Conservation (phyloP, 2,329 filamentous ascomycete genomes). For the Cercospora sojina region DNA sequence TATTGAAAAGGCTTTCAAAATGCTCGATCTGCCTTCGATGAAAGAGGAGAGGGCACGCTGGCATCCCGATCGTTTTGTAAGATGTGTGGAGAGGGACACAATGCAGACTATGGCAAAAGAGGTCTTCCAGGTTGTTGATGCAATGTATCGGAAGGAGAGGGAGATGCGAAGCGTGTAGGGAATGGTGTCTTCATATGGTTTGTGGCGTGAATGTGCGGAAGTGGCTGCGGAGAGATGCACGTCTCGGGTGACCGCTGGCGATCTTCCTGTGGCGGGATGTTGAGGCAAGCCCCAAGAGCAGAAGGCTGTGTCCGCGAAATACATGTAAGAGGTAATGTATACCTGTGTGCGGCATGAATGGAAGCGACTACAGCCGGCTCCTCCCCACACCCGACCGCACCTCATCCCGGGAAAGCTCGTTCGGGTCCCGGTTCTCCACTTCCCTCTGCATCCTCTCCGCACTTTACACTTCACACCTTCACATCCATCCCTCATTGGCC, state of each 20-base stretch:
- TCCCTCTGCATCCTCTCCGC: not conserved
- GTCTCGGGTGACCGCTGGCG: not conserved
- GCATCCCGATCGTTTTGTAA: constrained; percentile 16
- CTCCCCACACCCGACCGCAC: not conserved
- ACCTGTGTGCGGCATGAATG: not conserved
- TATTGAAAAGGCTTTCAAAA: constrained; percentile 11
- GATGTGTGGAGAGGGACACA: constrained; percentile 2
- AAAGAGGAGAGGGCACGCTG: constrained; percentile 15
- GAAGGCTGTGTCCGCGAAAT: not conserved
- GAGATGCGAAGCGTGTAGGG: not conserved
- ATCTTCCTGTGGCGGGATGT: not conserved
- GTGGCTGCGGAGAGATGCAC: not conserved
- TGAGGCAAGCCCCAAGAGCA: not conserved
- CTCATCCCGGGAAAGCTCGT: not conserved
- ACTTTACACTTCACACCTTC: not conserved
- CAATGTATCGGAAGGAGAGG: constrained; percentile 10
- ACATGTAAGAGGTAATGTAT: not conserved
- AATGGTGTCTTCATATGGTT: not conserved
- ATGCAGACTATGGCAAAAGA: constrained; percentile 21
- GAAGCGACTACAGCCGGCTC: not conserved
- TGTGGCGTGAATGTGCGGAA: not conserved
- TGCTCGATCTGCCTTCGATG: not conserved
- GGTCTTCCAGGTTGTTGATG: constrained; percentile 22
- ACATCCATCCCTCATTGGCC: not conserved
- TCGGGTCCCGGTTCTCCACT: not conserved